Conservation (phyloP, 2,329 filamentous ascomycete genomes). For the Cadophora sp. region DNA sequence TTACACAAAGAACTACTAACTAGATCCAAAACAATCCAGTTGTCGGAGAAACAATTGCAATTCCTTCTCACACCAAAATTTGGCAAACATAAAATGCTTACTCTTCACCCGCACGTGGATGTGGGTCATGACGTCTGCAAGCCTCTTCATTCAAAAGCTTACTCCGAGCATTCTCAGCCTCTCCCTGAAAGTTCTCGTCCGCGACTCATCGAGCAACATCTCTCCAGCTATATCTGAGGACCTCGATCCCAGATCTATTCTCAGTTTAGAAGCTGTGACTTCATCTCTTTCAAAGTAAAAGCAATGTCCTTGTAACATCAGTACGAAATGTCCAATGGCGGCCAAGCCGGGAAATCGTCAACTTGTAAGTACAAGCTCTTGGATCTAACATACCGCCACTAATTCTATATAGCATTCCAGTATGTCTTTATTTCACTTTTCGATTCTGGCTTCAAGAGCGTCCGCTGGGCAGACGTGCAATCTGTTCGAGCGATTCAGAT, state of each 20-base stretch:
- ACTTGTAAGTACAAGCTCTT: constrained; percentile 49
- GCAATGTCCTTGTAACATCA: constrained; percentile 37
- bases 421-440: constrained; percentile 11
- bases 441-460: not conserved
- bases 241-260: not conserved
- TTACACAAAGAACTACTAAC: not conserved
- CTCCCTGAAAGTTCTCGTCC: constrained; percentile 3
- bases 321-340: constrained; percentile 57
- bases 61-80: not conserved
- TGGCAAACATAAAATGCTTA: not conserved
- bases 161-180: constrained; percentile 15
- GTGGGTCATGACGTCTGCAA: constrained; percentile 16
- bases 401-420: constrained; percentile 68
- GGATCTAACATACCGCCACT: constrained; percentile 1
- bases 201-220: not conserved
- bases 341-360: constrained; percentile 55
- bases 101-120: constrained; percentile 7
- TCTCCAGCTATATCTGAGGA: constrained; percentile 4
- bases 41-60: not conserved
- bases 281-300: constrained; percentile 10
- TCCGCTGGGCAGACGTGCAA: not conserved
- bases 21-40: not conserved
- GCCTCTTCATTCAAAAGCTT: not conserved
- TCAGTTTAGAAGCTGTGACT: not conserved
- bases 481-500: not conserved